These are phyloP conservation scores for Rhodotorula mucilaginosa DNA, from an alignment of 1,284 basidiomycete species.

Conservation along the genomic window DNA sequence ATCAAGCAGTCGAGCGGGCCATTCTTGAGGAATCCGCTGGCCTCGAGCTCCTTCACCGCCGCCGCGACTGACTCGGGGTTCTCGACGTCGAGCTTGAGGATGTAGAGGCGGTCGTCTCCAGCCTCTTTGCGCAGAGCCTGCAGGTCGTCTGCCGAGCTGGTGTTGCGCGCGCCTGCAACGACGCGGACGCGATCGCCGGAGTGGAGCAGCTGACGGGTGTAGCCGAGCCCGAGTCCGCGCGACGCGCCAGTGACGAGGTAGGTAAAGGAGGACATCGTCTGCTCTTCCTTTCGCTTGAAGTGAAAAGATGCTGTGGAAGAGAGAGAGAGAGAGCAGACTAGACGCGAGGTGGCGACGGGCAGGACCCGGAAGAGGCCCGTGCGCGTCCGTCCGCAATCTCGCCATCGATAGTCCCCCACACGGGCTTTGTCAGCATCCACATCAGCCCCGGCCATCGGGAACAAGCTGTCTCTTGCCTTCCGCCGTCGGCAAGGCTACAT, in stretches of 20 bases:
- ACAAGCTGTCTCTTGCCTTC: no score
- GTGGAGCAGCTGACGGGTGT: slow-evolving; percentile 11
- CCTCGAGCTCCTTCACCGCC: slow-evolving; percentile 12
- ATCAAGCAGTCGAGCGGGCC: slow-evolving; percentile 15
- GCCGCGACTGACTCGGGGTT: background rate
- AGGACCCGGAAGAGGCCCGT: no score
- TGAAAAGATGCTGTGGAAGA: background rate
- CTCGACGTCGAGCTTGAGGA: slow-evolving; percentile 12
- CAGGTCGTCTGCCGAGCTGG: slow-evolving; percentile 1
- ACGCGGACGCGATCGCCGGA: background rate
- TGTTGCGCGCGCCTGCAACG: slow-evolving; percentile 17
- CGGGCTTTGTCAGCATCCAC: no score
- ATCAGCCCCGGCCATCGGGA: no score
- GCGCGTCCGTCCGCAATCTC: no score
- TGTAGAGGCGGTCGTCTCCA: background rate
- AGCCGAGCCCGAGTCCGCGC: slow-evolving; percentile 25
- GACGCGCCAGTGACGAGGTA: slow-evolving; percentile 12
- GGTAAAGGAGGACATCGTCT: background rate
- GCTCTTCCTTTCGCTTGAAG: no score
- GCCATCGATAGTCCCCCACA: no score
- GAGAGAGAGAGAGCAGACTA: background rate
- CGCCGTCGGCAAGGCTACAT: no score
- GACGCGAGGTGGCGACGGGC: background rate
- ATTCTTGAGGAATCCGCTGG: background rate
- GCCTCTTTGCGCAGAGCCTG: background rate